Evolutionary conservation across 2,329 filamentous ascomycete species (phyloP).

Genomic region (Plectosphaerella sp.): DNA sequence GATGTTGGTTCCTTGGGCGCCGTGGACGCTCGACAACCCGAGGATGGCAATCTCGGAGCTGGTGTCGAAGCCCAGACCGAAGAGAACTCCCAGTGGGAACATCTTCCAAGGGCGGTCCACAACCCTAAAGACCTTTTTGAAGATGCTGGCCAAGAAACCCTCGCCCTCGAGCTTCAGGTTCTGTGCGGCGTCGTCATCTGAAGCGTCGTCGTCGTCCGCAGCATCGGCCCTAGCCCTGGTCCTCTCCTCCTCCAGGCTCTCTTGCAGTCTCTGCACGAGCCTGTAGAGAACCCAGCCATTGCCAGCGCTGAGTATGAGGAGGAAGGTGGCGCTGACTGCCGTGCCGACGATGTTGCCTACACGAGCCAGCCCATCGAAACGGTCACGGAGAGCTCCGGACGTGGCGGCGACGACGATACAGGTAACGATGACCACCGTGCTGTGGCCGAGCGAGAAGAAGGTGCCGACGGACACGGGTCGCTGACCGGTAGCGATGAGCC

Average conservation of each 20-base stretch:
- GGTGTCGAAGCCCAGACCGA: conserved; percentile 91
- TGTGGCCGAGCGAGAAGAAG: conserved; percentile 91
- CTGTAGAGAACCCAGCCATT: conserved; percentile 84
- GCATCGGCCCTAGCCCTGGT: conserved; percentile 17
- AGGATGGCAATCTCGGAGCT: conserved; percentile 90
- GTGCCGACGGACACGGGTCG: conserved; percentile 88
- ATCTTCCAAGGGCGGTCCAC: conserved; percentile 85
- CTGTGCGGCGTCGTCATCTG: conserved; percentile 27
- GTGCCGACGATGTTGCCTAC: conserved; percentile 89
- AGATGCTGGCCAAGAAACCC: conserved; percentile 67
- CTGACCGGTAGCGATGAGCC: conserved; percentile 80
- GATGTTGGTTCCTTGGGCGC: conserved; percentile 77
- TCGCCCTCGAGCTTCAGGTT: conserved; percentile 70
- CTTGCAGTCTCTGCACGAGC: conserved; percentile 64
- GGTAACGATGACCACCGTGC: conserved; percentile 86
- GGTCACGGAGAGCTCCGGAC: conserved; percentile 72
- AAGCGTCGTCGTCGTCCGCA: conserved; percentile 18
- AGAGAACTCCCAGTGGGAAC: conserved; percentile 85
- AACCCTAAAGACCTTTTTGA: conserved; percentile 73
- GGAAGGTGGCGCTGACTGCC: conserved; percentile 75
- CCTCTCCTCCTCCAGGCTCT: conserved; percentile 45
- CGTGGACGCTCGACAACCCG: conserved; percentile 85
- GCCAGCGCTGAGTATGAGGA: conserved; percentile 76
- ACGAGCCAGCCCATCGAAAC: conserved; percentile 74
- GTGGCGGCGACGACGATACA: conserved; percentile 91